Conservation (phyloP, 192 early-diverging fungal genomes). For the Backusella parvicylindrica region DNA sequence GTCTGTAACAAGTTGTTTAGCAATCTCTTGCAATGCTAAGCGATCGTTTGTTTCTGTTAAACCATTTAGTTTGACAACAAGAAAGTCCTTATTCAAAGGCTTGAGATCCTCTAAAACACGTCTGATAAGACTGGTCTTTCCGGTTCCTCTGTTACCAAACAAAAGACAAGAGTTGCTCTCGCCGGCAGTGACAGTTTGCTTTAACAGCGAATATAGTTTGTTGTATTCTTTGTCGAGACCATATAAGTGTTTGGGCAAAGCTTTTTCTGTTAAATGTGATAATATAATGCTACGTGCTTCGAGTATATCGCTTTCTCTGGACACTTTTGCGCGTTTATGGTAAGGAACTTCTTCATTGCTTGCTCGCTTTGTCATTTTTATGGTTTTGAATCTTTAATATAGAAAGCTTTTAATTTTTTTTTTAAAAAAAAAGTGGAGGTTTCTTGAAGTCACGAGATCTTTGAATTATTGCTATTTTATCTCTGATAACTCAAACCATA, state of each 20-base stretch:
- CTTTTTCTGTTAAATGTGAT: constrained; percentile 18
- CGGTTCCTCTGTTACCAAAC: constrained; percentile 76
- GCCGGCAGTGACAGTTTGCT: constrained; percentile 56
- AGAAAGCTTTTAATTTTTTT: neutral
- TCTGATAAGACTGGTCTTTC: constrained; percentile 57
- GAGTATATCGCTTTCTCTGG: neutral
- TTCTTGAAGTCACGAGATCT: too few species aligned
- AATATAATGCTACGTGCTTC: neutral
- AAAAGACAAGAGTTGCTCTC: constrained; percentile 89
- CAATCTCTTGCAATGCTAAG: constrained; percentile 79
- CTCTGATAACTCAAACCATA: too few species aligned
- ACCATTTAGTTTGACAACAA: constrained; percentile 71
- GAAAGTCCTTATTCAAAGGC: constrained; percentile 46
- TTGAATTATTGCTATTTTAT: too few species aligned
- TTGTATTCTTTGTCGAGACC: constrained; percentile 49
- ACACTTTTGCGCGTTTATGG: neutral
- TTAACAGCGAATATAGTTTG: constrained; percentile 53
- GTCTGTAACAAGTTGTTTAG: constrained; percentile 67
- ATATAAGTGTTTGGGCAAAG: constrained; percentile 34
- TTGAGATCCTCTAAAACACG: constrained; percentile 12
- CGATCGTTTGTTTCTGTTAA: constrained; percentile 79
- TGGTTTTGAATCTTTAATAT: neutral
- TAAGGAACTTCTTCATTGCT: neutral
- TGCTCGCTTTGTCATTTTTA: neutral
- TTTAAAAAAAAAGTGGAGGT: too few species aligned